These are phyloP conservation scores for Adansonia madagascariensis DNA, from an alignment of 441 rosid genomes.

Conservation along the genomic window DNA sequence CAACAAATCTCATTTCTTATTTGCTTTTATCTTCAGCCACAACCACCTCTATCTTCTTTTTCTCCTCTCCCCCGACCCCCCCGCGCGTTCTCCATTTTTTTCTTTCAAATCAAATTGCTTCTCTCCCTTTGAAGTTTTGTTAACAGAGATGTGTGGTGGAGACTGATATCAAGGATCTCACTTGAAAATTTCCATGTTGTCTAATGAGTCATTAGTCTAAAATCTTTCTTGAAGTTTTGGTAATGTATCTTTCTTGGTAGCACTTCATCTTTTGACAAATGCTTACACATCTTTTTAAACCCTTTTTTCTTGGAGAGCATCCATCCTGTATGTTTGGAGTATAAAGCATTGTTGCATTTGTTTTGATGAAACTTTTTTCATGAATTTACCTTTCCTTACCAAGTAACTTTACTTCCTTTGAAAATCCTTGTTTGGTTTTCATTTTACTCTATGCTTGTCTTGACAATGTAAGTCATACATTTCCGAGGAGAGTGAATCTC, in stretches of 20 bases:
- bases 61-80: background rate
- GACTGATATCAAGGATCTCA: conserved; percentile 6
- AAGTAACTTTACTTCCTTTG: background rate
- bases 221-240: background rate
- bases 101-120: background rate
- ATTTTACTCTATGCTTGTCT: background rate
- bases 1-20: background rate
- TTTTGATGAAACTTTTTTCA: background rate
- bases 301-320: background rate
- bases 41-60: background rate
- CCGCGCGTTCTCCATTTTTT: background rate
- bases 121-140: background rate
- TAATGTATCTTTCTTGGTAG: background rate
- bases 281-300: background rate
- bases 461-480: background rate
- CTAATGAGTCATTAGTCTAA: too few relatives aligned
- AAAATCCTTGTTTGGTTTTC: background rate
- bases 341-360: background rate
- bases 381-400: background rate
- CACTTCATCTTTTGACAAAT: background rate
- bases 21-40: background rate
- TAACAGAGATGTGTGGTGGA: background rate
- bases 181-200: conserved; percentile 2
- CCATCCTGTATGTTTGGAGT: background rate
- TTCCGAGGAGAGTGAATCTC: background rate